Evolutionary conservation across 192 early-diverging fungal species (phyloP).

Genomic region (Spizellomyces sp.): DNA sequence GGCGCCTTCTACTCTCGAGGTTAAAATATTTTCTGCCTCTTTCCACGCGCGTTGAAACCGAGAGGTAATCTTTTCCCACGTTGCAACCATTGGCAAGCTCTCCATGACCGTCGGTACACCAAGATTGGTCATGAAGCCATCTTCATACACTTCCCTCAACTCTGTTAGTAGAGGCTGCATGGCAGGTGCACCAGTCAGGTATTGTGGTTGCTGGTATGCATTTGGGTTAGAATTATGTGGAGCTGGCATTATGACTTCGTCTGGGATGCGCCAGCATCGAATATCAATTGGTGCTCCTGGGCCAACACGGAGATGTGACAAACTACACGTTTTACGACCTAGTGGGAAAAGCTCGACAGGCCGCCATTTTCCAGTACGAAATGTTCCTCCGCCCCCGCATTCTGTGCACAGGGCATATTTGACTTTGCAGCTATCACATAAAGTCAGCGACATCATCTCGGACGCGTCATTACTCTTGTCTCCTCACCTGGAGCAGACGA

Average conservation of each 20-base stretch:
- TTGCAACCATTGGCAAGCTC: neutral
- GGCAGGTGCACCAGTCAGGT: neutral
- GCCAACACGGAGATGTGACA: slow-evolving; percentile 32
- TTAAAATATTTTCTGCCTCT: neutral
- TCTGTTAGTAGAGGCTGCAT: slow-evolving; percentile 10
- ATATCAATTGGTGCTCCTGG: slow-evolving; percentile 16
- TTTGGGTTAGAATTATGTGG: neutral
- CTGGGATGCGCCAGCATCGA: neutral
- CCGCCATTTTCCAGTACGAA: slow-evolving; percentile 48
- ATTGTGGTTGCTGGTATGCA: neutral
- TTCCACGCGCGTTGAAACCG: slow-evolving; percentile 12
- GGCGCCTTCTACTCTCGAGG: neutral
- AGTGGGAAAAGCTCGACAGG: slow-evolving; percentile 37
- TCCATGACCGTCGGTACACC: slow-evolving; percentile 33
- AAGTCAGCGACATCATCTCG: too few species aligned
- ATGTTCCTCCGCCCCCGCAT: slow-evolving; percentile 56
- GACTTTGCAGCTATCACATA: slow-evolving; percentile 7
- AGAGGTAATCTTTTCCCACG: slow-evolving; percentile 7
- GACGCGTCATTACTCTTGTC: too few species aligned
- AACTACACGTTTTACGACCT: slow-evolving; percentile 29
- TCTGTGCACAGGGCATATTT: slow-evolving; percentile 53
- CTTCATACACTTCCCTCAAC: slow-evolving; percentile 25
- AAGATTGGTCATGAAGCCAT: slow-evolving; percentile 22
- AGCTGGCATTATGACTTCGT: slow-evolving; percentile 7
- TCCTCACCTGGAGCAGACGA: slow-evolving; percentile 39